Evolutionary conservation across 2,329 filamentous ascomycete species (phyloP).

Genomic region (Epichloe amarillans): DNA sequence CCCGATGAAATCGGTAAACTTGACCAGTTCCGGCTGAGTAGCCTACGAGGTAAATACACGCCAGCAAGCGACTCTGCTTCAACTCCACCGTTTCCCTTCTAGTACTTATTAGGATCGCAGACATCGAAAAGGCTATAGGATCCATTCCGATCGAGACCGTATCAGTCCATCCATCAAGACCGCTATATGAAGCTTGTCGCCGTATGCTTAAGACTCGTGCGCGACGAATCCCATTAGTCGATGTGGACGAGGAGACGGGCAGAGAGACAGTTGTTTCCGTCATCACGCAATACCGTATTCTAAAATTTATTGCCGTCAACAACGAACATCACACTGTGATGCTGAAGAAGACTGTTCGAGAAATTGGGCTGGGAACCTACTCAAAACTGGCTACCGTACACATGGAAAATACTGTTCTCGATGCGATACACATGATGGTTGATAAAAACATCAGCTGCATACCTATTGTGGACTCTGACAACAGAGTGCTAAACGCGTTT

Average conservation of each 20-base stretch:
- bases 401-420: conserved; percentile 86
- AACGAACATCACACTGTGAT: conserved; percentile 71
- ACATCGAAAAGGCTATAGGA: conserved; percentile 89
- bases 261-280: conserved; percentile 91
- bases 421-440: conserved; percentile 88
- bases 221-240: conserved; percentile 83
- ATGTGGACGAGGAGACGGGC: conserved; percentile 86
- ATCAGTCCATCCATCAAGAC: conserved; percentile 81
- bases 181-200: conserved; percentile 88
- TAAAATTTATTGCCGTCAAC: conserved; percentile 98
- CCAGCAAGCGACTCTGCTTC: not conserved
- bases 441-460: conserved; percentile 88
- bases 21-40: conserved; percentile 86
- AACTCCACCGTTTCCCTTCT: not conserved
- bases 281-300: conserved; percentile 93
- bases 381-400: conserved; percentile 63
- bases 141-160: conserved; percentile 86
- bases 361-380: conserved; percentile 79
- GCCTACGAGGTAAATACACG: conserved; percentile 59
- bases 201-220: conserved; percentile 90
- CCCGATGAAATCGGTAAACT: conserved; percentile 80
- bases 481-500: conserved; percentile 81
- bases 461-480: conserved; percentile 72
- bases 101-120: conserved; percentile 31
- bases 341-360: conserved; percentile 73